Conservation (phyloP, 495 filamentous ascomycete species). For the Clavariopsis aquatica region DNA sequence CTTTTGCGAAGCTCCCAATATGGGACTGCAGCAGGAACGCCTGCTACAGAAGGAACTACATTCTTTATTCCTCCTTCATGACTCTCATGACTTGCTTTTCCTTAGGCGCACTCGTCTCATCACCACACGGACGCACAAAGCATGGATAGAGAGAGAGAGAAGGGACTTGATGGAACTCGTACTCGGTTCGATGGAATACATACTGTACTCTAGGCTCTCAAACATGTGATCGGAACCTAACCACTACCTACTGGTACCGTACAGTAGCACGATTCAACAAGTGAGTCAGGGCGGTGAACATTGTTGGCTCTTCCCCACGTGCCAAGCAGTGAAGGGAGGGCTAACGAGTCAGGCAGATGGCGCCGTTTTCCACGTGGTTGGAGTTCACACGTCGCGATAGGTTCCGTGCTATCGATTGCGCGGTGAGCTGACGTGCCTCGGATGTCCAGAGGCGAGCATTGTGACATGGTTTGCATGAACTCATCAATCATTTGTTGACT, state of each 20-base stretch:
- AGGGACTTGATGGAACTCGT: too few relatives aligned
- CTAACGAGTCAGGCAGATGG: not conserved
- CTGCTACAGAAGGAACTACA: not conserved
- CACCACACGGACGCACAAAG: too few relatives aligned
- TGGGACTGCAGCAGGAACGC: not conserved
- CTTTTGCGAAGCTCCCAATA: not conserved
- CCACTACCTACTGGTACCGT: too few relatives aligned
- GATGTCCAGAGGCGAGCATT: not conserved
- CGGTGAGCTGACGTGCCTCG: not conserved
- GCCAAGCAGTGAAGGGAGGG: not conserved
- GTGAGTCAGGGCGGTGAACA: not conserved
- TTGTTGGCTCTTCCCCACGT: not conserved
- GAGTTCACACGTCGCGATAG: not conserved
- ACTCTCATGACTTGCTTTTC: not conserved
- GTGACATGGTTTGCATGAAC: constrained; percentile 4
- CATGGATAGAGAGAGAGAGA: too few relatives aligned
- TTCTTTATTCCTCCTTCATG: not conserved
- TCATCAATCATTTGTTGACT: not conserved
- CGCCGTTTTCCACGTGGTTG: constrained; percentile 4
- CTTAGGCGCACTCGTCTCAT: too few relatives aligned
- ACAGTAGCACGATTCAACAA: constrained; percentile 1
- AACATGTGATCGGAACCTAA: too few relatives aligned
- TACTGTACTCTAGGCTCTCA: too few relatives aligned
- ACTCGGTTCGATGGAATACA: too few relatives aligned
- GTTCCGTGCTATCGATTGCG: constrained; percentile 5